A percentile compares a stretch with the other conserved stretches of the same genome.
phyloP scores from a whole-genome alignment of 2,329 filamentous ascomycete genomes.

The Exophiala aquamarina region DNA sequence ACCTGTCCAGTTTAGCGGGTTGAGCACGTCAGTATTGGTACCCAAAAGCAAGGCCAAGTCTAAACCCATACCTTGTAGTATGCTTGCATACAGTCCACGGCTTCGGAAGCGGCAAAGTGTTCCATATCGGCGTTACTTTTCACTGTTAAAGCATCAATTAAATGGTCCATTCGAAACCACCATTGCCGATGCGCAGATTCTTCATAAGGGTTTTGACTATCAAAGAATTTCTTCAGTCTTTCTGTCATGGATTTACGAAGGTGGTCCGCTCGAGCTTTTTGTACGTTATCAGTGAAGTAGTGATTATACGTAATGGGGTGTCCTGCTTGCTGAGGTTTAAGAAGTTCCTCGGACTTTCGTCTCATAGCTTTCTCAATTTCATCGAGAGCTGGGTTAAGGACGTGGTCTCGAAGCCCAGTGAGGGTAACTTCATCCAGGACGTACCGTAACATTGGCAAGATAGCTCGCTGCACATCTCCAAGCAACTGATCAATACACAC shows the following conservation, averaged over 20 bases:
- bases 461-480: slow-evolving; percentile 29
- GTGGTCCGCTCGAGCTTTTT: slow-evolving; percentile 24
- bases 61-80: slow-evolving; percentile 43
- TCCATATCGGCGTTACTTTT: slow-evolving; percentile 25
- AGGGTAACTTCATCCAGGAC: slow-evolving; percentile 31
- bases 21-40: not conserved
- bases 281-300: slow-evolving; percentile 36
- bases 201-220: slow-evolving; percentile 1
- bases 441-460: slow-evolving; percentile 24
- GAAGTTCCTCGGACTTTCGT: slow-evolving; percentile 45
- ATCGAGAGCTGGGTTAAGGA: slow-evolving; percentile 31
- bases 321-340: slow-evolving; percentile 45
- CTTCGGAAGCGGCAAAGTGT: slow-evolving; percentile 39
- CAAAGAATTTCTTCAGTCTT: slow-evolving; percentile 12
- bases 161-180: not conserved
- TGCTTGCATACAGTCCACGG: slow-evolving; percentile 47
- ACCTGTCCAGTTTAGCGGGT: slow-evolving; percentile 36
- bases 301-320: slow-evolving; percentile 40
- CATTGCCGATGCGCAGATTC: not conserved
- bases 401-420: slow-evolving; percentile 20
- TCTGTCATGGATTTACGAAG: not conserved
- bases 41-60: not conserved
- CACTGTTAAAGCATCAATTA: slow-evolving; percentile 26
- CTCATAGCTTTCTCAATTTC: slow-evolving; percentile 31
- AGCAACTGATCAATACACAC: slow-evolving; percentile 25